phyloP scores from a whole-genome alignment of 1,284 basidiomycete species.

The Cryptococcus jaspeensis region DNA sequence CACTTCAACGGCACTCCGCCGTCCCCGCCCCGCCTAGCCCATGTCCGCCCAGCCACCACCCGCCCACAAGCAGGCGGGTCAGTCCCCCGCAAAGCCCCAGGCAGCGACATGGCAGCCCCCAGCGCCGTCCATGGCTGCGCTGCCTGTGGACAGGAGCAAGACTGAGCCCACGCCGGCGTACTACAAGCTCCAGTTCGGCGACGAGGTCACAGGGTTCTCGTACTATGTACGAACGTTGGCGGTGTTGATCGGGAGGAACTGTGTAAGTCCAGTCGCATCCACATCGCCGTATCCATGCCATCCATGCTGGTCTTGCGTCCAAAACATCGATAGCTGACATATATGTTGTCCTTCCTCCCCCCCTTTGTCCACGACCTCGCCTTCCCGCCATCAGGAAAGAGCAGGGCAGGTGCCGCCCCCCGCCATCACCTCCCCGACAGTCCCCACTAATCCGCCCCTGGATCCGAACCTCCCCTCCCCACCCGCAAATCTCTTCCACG shows the following conservation, averaged over 20 bases:
- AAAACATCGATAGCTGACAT: not conserved
- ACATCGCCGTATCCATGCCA: not conserved
- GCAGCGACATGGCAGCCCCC: constrained; percentile 37
- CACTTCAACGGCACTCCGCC: too few relatives aligned
- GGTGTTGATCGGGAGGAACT: constrained; percentile 50
- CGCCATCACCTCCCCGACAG: constrained; percentile 30
- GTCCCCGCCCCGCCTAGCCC: too few relatives aligned
- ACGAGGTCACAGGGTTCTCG: constrained; percentile 49
- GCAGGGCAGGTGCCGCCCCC: constrained; percentile 29
- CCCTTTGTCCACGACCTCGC: not conserved
- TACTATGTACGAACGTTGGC: constrained; percentile 51
- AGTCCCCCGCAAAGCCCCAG: not conserved
- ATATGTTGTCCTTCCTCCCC: not conserved
- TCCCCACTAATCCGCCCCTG: constrained; percentile 32
- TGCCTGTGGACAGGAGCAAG: constrained; percentile 49
- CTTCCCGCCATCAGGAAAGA: constrained; percentile 22
- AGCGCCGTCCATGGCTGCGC: constrained; percentile 40
- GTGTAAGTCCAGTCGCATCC: constrained; percentile 27
- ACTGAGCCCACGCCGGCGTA: constrained; percentile 51
- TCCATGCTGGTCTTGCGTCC: not conserved
- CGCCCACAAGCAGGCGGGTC: too few relatives aligned
- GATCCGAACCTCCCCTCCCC: constrained; percentile 17
- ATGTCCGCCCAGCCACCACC: too few relatives aligned
- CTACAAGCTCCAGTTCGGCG: constrained; percentile 52
- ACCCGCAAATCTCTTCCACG: not conserved